A percentile compares a stretch with the other conserved stretches of the same genome.
Evolutionary conservation across 2,329 filamentous ascomycete genomes (phyloP).

Genomic region (Alternaria atra): DNA sequence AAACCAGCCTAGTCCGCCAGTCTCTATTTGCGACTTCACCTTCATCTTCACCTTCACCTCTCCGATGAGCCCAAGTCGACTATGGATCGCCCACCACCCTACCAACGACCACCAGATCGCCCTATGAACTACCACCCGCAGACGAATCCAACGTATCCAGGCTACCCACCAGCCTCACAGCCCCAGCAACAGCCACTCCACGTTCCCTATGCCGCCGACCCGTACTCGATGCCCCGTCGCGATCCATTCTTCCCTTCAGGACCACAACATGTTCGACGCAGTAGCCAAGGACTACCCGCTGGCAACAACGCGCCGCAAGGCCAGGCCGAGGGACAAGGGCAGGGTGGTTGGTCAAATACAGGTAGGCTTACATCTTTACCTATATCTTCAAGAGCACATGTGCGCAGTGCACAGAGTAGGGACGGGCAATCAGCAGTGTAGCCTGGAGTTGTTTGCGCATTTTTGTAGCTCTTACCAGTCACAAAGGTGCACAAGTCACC

Average conservation of each 20-base stretch:
- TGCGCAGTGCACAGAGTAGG: neutral
- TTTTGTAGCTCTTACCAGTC: slow-evolving; percentile 2
- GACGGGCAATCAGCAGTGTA: neutral
- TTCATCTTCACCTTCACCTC: slow-evolving; percentile 1
- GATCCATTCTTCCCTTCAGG: slow-evolving; percentile 57
- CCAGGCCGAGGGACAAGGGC: slow-evolving; percentile 47
- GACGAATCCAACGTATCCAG: slow-evolving; percentile 37
- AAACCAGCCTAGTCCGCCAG: neutral
- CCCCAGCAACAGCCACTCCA: slow-evolving; percentile 51
- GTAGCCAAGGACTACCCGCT: slow-evolving; percentile 51
- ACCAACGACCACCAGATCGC: slow-evolving; percentile 51
- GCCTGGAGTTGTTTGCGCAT: neutral
- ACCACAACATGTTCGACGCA: slow-evolving; percentile 49
- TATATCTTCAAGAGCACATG: slow-evolving; percentile 2
- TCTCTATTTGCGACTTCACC: neutral
- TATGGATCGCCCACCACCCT: slow-evolving; percentile 54
- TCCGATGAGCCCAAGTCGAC: slow-evolving; percentile 25
- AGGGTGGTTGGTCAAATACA: slow-evolving; percentile 46
- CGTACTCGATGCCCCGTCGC: slow-evolving; percentile 57
- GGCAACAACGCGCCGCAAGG: slow-evolving; percentile 40
- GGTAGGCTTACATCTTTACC: slow-evolving; percentile 42
- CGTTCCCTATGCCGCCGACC: slow-evolving; percentile 56
- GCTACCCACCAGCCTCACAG: slow-evolving; percentile 45
- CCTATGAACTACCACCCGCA: slow-evolving; percentile 58
- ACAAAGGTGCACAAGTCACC: neutral